Base-by-base conservation (phyloP, 2,329 filamentous ascomycete species). In the Claviceps spartinae region DNA sequence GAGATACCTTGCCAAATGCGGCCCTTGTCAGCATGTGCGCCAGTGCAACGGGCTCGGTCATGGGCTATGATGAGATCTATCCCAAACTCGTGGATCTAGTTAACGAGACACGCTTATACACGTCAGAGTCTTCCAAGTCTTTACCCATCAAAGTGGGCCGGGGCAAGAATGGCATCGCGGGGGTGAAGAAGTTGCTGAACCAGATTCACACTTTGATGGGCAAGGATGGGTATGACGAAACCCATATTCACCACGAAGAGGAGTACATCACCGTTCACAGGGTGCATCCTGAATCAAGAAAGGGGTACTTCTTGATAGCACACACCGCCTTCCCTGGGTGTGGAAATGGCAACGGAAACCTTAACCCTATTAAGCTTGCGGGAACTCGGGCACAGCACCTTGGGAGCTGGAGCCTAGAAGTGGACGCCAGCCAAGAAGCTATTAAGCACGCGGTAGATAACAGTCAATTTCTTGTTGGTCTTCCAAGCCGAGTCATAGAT, bases 1-100 rank as follows among this genome's bases (percentile, higher is more conserved):
- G 89, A 54, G 94, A 98, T 64, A 97, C 93, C 0, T 75, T 98
- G 9, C 87, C 94, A 7, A 97, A 94, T 62, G 90, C 91, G 48
- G 93, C 93, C 5, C 76, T 98, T 4, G 91, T 97, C 40, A 86
- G 84, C 63, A 96, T 98, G 90, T 98, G 94, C 67, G 83, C 89
- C 24, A 95, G 88, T 60, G 88, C 91, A 1, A 90, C 86, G 7
- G 93, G 93, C 45, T 97, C 93, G 63, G 93, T 97, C 47, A 95
- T 97, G 82, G 93, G 93, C 1, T 97, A 95, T 62, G 93, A 98
- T 63, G 93, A 98, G 67, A 82, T 97, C 54, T 98, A 97, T 60
- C 93, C 93, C 1, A 83, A 85, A 59, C 76, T 96, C 52, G 81
- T 98, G n/a, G 89, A 98, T 61, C 77, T 98, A 16, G 93, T 98